Conservation (phyloP, 169 alveolate genomes). For the Plasmodium sp. region DNA sequence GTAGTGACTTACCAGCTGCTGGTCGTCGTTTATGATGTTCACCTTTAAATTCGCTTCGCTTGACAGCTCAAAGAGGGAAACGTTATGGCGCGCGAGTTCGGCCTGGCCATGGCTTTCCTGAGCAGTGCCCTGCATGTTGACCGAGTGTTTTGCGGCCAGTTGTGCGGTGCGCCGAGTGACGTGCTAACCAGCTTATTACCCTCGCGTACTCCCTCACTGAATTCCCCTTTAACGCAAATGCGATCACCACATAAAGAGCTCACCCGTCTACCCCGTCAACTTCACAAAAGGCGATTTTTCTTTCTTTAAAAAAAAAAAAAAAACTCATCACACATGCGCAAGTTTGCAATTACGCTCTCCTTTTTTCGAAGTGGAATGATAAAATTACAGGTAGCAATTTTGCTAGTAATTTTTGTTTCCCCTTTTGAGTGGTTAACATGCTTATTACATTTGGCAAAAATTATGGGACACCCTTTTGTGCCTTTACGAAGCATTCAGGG, state of each 20-base stretch:
- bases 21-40: constrained; percentile 34
- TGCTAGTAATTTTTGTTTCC: not conserved
- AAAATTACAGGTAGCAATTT: not conserved
- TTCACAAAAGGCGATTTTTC: not conserved
- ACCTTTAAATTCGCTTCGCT: constrained; percentile 34
- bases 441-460: not conserved
- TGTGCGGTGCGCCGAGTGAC: not conserved
- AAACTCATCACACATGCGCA: not conserved
- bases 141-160: not conserved
- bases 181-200: not conserved
- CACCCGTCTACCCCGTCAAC: not conserved
- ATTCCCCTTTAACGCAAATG: not conserved
- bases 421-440: not conserved
- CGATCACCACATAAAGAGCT: not conserved
- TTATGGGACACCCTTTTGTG: not conserved
- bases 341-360: not conserved
- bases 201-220: not conserved
- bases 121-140: not conserved
- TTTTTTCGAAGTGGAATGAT: not conserved
- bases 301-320: too few relatives aligned
- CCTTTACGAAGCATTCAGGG: not conserved
- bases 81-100: not conserved
- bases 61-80: constrained; percentile 34
- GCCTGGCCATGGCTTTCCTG: not conserved
- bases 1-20: constrained; percentile 7